phyloP scores from a whole-genome alignment of 441 rosid genomes.

The Theobroma grandiflorum region DNA sequence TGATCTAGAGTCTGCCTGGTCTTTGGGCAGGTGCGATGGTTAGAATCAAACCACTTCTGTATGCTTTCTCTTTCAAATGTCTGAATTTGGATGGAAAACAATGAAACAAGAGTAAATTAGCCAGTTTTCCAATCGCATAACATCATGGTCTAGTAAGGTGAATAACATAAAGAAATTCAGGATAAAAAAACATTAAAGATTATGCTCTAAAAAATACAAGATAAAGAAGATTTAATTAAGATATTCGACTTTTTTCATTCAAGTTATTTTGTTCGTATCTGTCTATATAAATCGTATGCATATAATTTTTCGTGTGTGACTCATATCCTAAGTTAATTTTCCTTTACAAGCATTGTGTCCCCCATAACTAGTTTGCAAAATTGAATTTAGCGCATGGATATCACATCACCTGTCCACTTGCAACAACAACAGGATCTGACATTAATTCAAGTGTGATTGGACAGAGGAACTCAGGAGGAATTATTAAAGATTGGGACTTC shows the following conservation, averaged over 20 bases:
- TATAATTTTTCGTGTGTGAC: too few relatives aligned
- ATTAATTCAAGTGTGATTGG: slow-evolving; percentile 85
- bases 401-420: slow-evolving; percentile 79
- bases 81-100: slow-evolving; percentile 34
- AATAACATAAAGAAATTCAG: background rate
- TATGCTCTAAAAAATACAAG: too few relatives aligned
- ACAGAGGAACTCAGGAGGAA: slow-evolving; percentile 83
- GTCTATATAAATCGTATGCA: too few relatives aligned
- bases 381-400: too few relatives aligned
- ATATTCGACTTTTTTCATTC: too few relatives aligned
- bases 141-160: background rate
- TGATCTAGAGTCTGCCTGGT: slow-evolving; percentile 67
- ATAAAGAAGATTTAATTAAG: too few relatives aligned
- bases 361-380: too few relatives aligned
- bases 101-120: slow-evolving; percentile 5
- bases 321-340: too few relatives aligned
- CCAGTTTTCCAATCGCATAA: slow-evolving; percentile 5
- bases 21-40: slow-evolving; percentile 82
- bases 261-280: too few relatives aligned
- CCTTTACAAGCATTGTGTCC: too few relatives aligned
- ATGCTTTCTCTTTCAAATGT: slow-evolving; percentile 84
- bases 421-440: slow-evolving; percentile 80
- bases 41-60: slow-evolving; percentile 78
- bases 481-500: slow-evolving; percentile 48
- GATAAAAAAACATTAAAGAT: background rate